phyloP scores from a whole-genome alignment of 1,284 basidiomycete genomes.

The Melampsora occidentalis region DNA sequence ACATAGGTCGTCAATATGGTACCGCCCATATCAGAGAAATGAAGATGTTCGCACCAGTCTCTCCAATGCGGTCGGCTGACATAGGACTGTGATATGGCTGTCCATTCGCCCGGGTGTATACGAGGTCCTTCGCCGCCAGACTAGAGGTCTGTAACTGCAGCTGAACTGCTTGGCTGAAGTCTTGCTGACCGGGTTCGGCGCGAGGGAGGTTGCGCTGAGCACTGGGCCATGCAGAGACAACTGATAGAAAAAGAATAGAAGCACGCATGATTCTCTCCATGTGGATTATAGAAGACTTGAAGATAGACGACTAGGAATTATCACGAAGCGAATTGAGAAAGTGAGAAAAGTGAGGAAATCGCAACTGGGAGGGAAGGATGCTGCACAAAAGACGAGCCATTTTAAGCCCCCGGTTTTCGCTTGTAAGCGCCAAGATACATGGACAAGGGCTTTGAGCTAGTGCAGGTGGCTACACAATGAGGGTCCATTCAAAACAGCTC shows the following conservation, averaged over 20 bases:
- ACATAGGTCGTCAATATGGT: not conserved
- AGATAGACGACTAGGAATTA: too few species aligned
- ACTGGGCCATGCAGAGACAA: not conserved
- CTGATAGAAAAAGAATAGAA: not conserved
- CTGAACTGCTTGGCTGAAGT: conserved; percentile 6
- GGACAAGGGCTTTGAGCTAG: too few species aligned
- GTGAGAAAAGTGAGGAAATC: too few species aligned
- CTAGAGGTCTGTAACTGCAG: conserved; percentile 8
- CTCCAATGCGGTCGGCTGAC: conserved; percentile 44
- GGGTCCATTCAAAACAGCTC: too few species aligned
- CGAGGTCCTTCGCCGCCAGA: conserved; percentile 31
- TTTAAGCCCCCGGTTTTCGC: too few species aligned
- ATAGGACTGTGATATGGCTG: conserved; percentile 46
- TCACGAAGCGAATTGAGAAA: too few species aligned
- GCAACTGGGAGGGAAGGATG: too few species aligned
- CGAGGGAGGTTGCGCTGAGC: not conserved
- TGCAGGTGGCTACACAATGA: too few species aligned
- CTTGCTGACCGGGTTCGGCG: not conserved
- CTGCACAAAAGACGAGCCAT: too few species aligned
- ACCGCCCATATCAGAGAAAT: not conserved
- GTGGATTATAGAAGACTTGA: too few species aligned
- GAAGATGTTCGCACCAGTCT: not conserved
- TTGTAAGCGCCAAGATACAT: too few species aligned
- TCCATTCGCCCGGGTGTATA: conserved; percentile 47
- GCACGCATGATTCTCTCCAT: too few species aligned